A percentile compares a stretch with the other conserved stretches of the same genome.
Conservation (phyloP, 129 eudicot genomes). For the Heracleum sosnowskyi region DNA sequence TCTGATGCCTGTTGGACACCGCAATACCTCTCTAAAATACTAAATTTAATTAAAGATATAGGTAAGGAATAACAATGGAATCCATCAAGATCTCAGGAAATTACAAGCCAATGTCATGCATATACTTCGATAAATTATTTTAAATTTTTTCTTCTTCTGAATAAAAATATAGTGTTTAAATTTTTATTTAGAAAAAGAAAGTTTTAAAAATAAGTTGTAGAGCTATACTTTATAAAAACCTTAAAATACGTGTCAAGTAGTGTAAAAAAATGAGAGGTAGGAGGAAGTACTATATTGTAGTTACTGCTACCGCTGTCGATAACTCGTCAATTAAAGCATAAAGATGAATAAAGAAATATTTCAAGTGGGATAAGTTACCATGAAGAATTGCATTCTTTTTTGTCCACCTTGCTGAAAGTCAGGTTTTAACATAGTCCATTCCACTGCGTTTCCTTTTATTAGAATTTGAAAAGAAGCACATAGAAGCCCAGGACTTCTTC, state of each 20-base stretch:
- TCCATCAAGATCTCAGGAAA: not conserved
- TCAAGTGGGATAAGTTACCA: not conserved
- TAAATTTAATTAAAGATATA: not conserved
- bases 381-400: slow-evolving; percentile 5
- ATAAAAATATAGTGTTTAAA: no score
- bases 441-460: slow-evolving; percentile 69
- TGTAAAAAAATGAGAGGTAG: no score
- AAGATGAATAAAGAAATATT: not conserved
- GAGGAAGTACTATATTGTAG: not conserved
- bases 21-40: slow-evolving; percentile 6
- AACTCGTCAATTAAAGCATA: not conserved
- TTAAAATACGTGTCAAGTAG: no score
- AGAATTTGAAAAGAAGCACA: slow-evolving; percentile 51
- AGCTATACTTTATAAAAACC: no score
- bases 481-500: slow-evolving; percentile 71
- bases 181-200: no score
- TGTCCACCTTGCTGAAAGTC: slow-evolving; percentile 20
- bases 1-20: not conserved
- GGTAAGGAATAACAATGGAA: not conserved
- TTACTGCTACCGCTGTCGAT: not conserved
- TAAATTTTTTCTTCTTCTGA: no score
- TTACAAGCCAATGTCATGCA: no score
- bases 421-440: slow-evolving; percentile 41
- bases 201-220: no score
- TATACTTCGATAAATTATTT: no score